Evolutionary conservation across 2,329 filamentous ascomycete species (phyloP).

Genomic region (Aspergillus amoenus): DNA sequence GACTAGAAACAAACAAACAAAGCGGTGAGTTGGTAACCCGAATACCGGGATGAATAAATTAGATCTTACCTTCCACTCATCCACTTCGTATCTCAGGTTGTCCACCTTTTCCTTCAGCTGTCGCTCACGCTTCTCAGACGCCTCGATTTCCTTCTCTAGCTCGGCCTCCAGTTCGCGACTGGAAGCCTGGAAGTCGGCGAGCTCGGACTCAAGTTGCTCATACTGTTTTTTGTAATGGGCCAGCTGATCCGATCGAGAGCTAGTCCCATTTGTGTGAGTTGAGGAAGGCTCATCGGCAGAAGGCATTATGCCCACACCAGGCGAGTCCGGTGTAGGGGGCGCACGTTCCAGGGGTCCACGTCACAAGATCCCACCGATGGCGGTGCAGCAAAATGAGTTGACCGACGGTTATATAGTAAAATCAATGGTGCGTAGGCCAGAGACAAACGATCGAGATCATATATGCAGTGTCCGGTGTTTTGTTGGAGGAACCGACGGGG

Average conservation of each 20-base stretch:
- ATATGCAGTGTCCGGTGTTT: constrained; percentile 10
- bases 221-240: constrained; percentile 96
- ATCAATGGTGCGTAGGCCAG: background rate
- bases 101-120: constrained; percentile 85
- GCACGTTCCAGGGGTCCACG: constrained; percentile 21
- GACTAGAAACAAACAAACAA: constrained; percentile 53
- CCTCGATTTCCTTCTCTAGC: constrained; percentile 92
- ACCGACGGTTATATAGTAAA: background rate
- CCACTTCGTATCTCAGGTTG: constrained; percentile 79
- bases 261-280: constrained; percentile 40
- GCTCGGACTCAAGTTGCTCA: constrained; percentile 84
- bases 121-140: constrained; percentile 89
- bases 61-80: constrained; percentile 90
- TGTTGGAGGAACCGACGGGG: constrained; percentile 15
- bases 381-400: constrained; percentile 9
- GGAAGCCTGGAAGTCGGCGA: constrained; percentile 89
- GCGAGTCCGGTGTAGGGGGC: constrained; percentile 17
- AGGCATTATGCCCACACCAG: constrained; percentile 35
- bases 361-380: constrained; percentile 11
- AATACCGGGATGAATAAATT: background rate
- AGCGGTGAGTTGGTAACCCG: constrained; percentile 1
- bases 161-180: constrained; percentile 93
- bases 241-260: constrained; percentile 68
- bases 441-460: constrained; percentile 12
- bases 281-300: constrained; percentile 38